Base-by-base conservation (phyloP, 305 asterid species). In the Rubia tinctorum region DNA sequence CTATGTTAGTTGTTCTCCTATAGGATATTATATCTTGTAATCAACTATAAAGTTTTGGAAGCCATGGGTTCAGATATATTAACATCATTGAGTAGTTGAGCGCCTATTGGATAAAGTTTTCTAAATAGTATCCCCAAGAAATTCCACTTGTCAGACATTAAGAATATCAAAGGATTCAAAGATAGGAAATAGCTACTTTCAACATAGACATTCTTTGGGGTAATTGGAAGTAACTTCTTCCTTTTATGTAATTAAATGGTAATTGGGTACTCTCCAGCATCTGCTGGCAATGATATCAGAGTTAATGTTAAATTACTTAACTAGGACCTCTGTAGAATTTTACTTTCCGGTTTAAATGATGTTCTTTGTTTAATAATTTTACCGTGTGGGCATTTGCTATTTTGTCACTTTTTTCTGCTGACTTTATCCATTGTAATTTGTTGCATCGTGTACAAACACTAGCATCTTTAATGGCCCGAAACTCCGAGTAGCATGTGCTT, bases 391-490 rank as follows among this genome's bases (percentile, higher is more conserved):
- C 4, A 7, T 51, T 39, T 56, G 8, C 34, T 68, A 13, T 47
- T 27, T 4, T 68, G 43, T 12, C 42, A 59, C 6, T 75, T 25
- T 60, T 75, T 61, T 53, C 2, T 45, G 74, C n/a, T n/a, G n/a
- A n/a, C n/a, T n/a, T n/a, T n/a, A n/a, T n/a, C n/a, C n/a, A n/a
- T n/a, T n/a, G n/a, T n/a, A n/a, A n/a, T n/a, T n/a, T n/a, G n/a
- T n/a, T n/a, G n/a, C n/a, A n/a, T n/a, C n/a, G n/a, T n/a, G n/a
- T n/a, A n/a, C n/a, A n/a, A n/a, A n/a, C n/a, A n/a, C n/a, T n/a
- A n/a, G n/a, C n/a, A n/a, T n/a, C n/a, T n/a, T n/a, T n/a, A n/a
- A n/a, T n/a, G n/a, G n/a, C n/a, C n/a, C n/a, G n/a, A n/a, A n/a
- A n/a, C n/a, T n/a, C n/a, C n/a, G n/a, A n/a, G n/a, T n/a, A n/a